Evolutionary conservation across 345 rosid genomes (phyloP), one percentile per base, ranked within the genome.

Genomic region (Luvunga scandens): DNA sequence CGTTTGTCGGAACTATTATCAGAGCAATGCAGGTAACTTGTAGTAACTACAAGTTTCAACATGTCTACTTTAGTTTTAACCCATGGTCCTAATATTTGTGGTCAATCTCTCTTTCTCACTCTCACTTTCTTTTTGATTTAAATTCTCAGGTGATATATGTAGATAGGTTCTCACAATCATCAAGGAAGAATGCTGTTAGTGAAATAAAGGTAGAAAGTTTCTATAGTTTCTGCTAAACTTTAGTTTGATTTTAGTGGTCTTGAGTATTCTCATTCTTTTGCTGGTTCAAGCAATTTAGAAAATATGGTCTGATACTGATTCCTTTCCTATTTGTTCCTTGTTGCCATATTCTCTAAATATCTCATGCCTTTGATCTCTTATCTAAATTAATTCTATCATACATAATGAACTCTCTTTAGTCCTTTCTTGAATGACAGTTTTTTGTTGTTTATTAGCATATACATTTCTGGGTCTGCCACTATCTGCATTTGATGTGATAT

Each of bases 1-100:
- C 99, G 10, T 84, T 91, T 73, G 99, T 96, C 38, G 98, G 99
- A 81, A 96, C 99, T 78, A 96, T 96, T 61, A 94, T 96, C 81
- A 90, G 99, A 83, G 97, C 99, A 73, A 96, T 96, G 99, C 99
- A 96, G 97, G 99, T 93, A 67, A 14, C 45, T 39, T 22, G 16
- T 30, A 6, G 53, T 68, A 33, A 78, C 74, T 33, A 50, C 38
- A 27, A 75, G 19, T 9, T 50, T 65, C 7, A n/a, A 9, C 10
- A 62, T 65, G 42, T 45, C 4, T 69, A 33, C 31, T 60, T 61
- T 27, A 66, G 16, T 39, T 72, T 45, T 25, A 24, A 39, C 27
- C 18, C 56, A 6, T 19, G 0, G 74, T 55, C 61, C 62, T 21
- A 57, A 36, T 34, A 39, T 62, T 34, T 19, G 16, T 72, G 53